Conservation (phyloP, 2,329 filamentous ascomycete genomes). For the Golovinomyces cichoracearum region DNA sequence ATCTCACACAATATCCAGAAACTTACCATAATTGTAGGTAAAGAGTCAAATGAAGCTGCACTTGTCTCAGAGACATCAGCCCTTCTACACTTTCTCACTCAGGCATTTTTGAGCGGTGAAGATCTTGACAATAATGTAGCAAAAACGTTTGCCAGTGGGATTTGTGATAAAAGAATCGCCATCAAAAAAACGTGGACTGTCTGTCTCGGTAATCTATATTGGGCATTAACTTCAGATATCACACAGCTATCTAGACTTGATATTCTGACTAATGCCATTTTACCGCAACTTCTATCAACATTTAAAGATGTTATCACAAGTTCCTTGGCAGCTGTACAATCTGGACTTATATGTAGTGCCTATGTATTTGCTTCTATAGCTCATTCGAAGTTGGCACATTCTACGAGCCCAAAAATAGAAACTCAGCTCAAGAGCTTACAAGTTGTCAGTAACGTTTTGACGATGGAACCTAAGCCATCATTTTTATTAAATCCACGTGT, state of each 20-base stretch:
- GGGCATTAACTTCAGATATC: slow-evolving; percentile 23
- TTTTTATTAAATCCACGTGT: slow-evolving; percentile 65
- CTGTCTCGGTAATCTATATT: slow-evolving; percentile 44
- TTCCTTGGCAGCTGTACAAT: slow-evolving; percentile 53
- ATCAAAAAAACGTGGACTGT: slow-evolving; percentile 61
- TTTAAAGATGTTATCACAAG: slow-evolving; percentile 61
- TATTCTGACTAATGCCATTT: slow-evolving; percentile 26
- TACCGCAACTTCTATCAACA: slow-evolving; percentile 34
- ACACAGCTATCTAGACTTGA: slow-evolving; percentile 22
- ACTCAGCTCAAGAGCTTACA: slow-evolving; percentile 33
- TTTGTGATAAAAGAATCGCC: slow-evolving; percentile 58
- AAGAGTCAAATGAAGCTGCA: slow-evolving; percentile 74
- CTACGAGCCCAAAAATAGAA: slow-evolving; percentile 28
- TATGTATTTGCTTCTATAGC: slow-evolving; percentile 46
- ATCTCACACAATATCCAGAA: slow-evolving; percentile 40
- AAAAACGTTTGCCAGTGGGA: slow-evolving; percentile 54
- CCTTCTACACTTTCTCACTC: slow-evolving; percentile 37
- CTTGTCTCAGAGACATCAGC: slow-evolving; percentile 49
- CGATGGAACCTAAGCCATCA: slow-evolving; percentile 54
- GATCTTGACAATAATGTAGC: slow-evolving; percentile 38
- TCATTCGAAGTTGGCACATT: slow-evolving; percentile 24
- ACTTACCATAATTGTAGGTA: slow-evolving; percentile 42
- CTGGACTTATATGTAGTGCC: slow-evolving; percentile 52
- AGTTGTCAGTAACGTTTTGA: slow-evolving; percentile 38
- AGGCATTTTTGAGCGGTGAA: slow-evolving; percentile 32